Evolutionary conservation across 2,329 filamentous ascomycete genomes (phyloP).

Genomic region (Colletotrichum costaricense): DNA sequence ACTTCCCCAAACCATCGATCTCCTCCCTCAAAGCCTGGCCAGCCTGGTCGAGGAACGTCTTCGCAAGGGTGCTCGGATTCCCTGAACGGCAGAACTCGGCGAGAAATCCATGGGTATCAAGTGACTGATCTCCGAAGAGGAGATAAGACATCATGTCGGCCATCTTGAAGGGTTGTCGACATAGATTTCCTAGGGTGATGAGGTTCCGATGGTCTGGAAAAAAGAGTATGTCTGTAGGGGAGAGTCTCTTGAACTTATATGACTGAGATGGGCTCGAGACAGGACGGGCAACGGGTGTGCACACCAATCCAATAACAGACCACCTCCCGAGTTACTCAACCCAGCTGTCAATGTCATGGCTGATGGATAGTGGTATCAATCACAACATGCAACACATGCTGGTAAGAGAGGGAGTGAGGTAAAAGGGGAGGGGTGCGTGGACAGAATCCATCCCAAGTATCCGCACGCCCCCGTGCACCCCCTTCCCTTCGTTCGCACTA

Average conservation of each 20-base stretch:
- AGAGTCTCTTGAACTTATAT: constrained; percentile 38
- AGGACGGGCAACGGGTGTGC: constrained; percentile 22
- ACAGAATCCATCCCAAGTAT: constrained; percentile 34
- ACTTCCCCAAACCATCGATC: constrained; percentile 65
- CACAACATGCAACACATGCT: constrained; percentile 37
- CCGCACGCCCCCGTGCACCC: constrained; percentile 38
- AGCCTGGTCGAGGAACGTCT: constrained; percentile 70
- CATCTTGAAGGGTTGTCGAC: constrained; percentile 50
- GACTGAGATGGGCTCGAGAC: constrained; percentile 27
- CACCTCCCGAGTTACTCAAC: constrained; percentile 38
- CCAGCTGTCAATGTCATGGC: constrained; percentile 38
- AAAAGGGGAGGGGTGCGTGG: constrained; percentile 26
- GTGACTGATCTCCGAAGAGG: constrained; percentile 79
- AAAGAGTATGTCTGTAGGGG: constrained; percentile 27
- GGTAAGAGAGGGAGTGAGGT: constrained; percentile 32
- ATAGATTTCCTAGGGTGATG: constrained; percentile 39
- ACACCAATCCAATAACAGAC: constrained; percentile 24
- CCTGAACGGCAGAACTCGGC: constrained; percentile 62
- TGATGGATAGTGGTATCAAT: constrained; percentile 36
- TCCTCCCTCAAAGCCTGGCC: constrained; percentile 70
- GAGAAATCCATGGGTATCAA: constrained; percentile 73
- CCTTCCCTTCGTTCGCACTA: constrained; percentile 27
- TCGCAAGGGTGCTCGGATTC: constrained; percentile 63
- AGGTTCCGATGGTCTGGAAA: constrained; percentile 33
- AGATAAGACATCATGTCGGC: constrained; percentile 64